A percentile compares a stretch with the other conserved stretches of the same genome.
Evolutionary conservation across 2,329 filamentous ascomycete species (phyloP).

Genomic region (Sclerotinia nivalis): DNA sequence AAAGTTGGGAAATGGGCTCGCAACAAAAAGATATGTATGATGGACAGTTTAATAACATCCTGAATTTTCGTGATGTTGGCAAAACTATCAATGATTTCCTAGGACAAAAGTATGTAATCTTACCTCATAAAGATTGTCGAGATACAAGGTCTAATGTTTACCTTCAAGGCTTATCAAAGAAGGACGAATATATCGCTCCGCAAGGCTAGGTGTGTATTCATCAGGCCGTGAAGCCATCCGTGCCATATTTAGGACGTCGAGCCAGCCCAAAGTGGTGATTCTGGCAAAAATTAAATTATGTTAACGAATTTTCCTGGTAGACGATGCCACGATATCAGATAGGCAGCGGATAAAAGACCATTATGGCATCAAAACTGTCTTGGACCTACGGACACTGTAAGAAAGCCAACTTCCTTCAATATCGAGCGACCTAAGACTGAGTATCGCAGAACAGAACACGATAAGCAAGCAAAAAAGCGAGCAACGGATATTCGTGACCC

Average conservation of each 20-base stretch:
- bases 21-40: constrained; percentile 4
- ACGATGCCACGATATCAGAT: constrained; percentile 71
- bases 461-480: constrained; percentile 65
- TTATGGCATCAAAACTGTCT: constrained; percentile 67
- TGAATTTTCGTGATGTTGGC: constrained; percentile 79
- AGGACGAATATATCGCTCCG: constrained; percentile 67
- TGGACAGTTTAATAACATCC: constrained; percentile 54
- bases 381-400: constrained; percentile 78
- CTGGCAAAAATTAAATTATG: not conserved
- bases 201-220: constrained; percentile 53
- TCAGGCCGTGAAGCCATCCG: not conserved
- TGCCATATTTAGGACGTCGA: not conserved
- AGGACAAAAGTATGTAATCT: constrained; percentile 51
- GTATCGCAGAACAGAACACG: constrained; percentile 66
- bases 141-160: constrained; percentile 22
- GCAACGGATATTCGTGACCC: constrained; percentile 49
- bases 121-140: not conserved
- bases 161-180: constrained; percentile 52
- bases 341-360: constrained; percentile 57
- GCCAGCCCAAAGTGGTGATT: not conserved
- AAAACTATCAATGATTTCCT: constrained; percentile 62
- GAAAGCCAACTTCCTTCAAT: not conserved
- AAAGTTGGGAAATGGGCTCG: not conserved
- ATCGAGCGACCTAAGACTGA: not conserved
- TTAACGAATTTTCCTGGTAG: constrained; percentile 45